Evolutionary conservation across 2,329 filamentous ascomycete species (phyloP), one percentile per base, ranked within the genome.

Genomic region (Coleophoma eucalyptorum): DNA sequence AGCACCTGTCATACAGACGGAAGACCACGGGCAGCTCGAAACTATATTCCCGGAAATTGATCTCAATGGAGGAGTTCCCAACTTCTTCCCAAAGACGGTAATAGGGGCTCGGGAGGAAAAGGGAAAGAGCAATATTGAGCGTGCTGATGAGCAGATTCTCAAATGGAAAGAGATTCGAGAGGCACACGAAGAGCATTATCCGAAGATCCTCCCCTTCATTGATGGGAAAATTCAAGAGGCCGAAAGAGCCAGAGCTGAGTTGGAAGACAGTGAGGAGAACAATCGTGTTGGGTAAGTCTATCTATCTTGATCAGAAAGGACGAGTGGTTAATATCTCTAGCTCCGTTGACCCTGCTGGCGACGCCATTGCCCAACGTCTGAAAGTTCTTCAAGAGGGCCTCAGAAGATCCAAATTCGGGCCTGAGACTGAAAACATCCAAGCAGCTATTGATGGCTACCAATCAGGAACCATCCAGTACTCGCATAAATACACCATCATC

Each of bases 391-490:
- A 60, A 43, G 57, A 56, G 54, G 60, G 62, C 2, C 63, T 74
- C 6, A 52, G 58, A 2, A 62, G 58, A 6, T 67, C 65, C 19
- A 46, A 57, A 15, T 73, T 67, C 45, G 61, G 65, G 16, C 64
- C 65, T 2, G 72, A 76, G 56, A 60, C 52, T 11, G 55, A 62
- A 16, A 76, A 76, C 55, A 74, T 77, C 52, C 55, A 58, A 41
- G 70, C 67, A 32, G 73, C 72, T 18, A 70, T 76, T 33, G 51
- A 61, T 3, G 72, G 67, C 13, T 76, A 77, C 54, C 58, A 67
- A 33, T 60, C 65, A 8, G 70, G 69, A 26, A 46, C 57, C n/a
- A 75, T 77, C 50, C 48, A 55, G n/a, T 74, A 67, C 53, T 71
- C 69, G 2, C 48, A 58, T 4, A 55, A 66, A 3, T 75, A 68